Conservation (phyloP, 2,329 filamentous ascomycete genomes). For the Cercospora canescens region DNA sequence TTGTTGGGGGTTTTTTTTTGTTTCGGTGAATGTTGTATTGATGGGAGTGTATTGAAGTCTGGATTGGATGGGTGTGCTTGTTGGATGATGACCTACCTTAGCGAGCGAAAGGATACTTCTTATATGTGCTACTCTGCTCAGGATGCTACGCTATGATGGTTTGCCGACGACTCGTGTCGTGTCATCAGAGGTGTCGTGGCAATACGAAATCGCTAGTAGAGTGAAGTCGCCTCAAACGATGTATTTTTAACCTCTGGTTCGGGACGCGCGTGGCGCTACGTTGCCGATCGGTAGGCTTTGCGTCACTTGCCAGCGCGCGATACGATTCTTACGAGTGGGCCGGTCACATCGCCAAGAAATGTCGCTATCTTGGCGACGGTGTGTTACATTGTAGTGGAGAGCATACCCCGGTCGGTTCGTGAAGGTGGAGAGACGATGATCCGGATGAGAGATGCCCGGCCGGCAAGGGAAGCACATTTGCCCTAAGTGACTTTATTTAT, state of each 20-base stretch:
- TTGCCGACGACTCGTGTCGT: neutral
- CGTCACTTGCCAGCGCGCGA: neutral
- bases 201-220: neutral
- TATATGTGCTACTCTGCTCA: neutral
- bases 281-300: neutral
- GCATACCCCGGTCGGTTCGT: neutral
- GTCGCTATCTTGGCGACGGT: neutral
- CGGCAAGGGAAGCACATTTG: neutral
- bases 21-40: neutral
- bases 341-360: neutral
- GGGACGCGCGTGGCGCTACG: neutral
- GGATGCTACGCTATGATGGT: neutral
- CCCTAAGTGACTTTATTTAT: neutral
- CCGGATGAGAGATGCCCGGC: neutral
- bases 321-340: neutral
- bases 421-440: neutral
- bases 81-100: neutral
- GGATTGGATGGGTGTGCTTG: neutral
- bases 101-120: neutral
- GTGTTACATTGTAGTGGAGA: neutral
- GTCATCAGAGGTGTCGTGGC: neutral
- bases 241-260: neutral
- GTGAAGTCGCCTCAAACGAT: neutral
- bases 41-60: neutral
- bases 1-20: constrained; percentile 3